Conservation (phyloP, 2,329 filamentous ascomycete genomes). For the Cryphonectria radicalis region DNA sequence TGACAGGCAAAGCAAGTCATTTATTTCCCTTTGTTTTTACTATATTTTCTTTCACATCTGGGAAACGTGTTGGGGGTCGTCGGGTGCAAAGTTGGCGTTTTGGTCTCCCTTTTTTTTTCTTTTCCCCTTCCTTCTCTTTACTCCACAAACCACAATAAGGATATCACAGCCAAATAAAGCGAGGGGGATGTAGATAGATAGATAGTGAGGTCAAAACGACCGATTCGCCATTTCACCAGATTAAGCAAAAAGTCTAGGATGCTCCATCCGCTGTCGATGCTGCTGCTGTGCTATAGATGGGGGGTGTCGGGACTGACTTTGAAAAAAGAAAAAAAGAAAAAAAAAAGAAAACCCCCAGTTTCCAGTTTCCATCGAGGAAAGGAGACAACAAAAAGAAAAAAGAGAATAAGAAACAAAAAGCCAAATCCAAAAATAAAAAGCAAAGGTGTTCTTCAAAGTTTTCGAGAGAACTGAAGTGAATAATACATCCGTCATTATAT, state of each 20-base stretch:
- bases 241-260: conserved; percentile 25
- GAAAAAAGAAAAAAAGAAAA: no score
- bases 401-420: neutral
- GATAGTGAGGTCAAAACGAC: neutral
- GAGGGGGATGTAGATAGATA: neutral
- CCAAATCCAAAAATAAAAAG: neutral
- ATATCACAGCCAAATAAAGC: neutral
- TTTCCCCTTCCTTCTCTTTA: neutral
- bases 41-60: no score
- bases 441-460: neutral
- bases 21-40: no score
- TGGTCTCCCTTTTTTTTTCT: neutral
- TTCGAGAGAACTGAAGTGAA: conserved; percentile 7
- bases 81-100: neutral
- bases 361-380: neutral
- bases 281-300: conserved; percentile 9
- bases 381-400: neutral
- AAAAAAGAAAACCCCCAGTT: neutral
- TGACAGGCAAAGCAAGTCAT: no score
- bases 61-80: neutral
- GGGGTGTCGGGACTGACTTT: neutral
- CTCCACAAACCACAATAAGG: neutral
- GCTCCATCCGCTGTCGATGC: conserved; percentile 28
- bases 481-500: conserved; percentile 28
- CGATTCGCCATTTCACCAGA: conserved; percentile 19